Conservation (phyloP, 225 moss, liverwort and hornwort genomes). For the Pseudisothecium myosuroides region DNA sequence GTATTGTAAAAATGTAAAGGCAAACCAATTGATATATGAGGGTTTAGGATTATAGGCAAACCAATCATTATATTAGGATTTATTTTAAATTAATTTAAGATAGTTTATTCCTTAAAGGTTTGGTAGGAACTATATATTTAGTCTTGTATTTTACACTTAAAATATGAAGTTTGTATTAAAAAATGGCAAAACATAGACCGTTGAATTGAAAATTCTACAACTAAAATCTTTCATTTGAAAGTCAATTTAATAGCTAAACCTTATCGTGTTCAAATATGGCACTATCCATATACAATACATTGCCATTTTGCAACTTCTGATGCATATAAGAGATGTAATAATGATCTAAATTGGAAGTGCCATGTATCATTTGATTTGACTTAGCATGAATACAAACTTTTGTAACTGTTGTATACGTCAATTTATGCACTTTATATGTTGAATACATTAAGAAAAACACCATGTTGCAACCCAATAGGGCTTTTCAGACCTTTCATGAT, state of each 20-base stretch:
- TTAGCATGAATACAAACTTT: background rate
- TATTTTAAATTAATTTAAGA: too few relatives aligned
- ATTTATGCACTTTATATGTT: background rate
- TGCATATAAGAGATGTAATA: background rate
- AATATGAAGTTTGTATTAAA: background rate
- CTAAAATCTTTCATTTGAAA: too few relatives aligned
- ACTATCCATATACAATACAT: accelerated
- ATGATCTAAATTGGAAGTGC: background rate
- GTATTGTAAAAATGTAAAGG: background rate
- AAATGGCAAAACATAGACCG: background rate
- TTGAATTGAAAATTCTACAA: background rate
- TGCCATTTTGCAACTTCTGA: background rate
- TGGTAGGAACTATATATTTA: accelerated
- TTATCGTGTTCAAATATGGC: background rate
- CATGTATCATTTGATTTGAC: background rate
- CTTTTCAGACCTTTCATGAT: too few relatives aligned
- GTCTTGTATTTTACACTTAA: background rate
- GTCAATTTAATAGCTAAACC: background rate
- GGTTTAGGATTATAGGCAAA: background rate
- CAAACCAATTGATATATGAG: background rate
- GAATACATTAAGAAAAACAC: background rate
- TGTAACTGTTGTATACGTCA: background rate
- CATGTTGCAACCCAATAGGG: background rate
- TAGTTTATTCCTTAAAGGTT: background rate
- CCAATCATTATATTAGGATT: accelerated